Evolutionary conservation across 108 stramenopile genomes (phyloP).

Genomic region (Fragilariopsis cylindrus): DNA sequence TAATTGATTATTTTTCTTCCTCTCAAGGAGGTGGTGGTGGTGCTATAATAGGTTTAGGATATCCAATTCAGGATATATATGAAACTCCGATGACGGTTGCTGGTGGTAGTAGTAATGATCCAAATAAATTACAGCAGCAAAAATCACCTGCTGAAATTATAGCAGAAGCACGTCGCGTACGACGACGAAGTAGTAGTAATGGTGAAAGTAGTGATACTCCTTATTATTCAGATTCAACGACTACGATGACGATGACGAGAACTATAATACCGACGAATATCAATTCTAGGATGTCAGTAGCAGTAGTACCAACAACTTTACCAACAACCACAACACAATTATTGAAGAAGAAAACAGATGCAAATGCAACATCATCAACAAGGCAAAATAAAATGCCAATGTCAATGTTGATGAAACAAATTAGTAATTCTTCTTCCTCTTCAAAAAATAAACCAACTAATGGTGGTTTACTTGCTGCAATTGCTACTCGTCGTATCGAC

Average conservation of each 20-base stretch:
- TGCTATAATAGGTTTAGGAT: conserved; percentile 1
- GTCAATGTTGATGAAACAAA: neutral
- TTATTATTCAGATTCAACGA: neutral
- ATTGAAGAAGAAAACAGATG: too few relatives aligned
- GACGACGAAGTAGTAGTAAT: neutral
- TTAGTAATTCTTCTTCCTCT: neutral
- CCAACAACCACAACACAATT: too few relatives aligned
- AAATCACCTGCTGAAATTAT: conserved; percentile 1
- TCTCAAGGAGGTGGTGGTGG: conserved; percentile 13
- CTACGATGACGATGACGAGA: neutral
- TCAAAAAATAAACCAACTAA: neutral
- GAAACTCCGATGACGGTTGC: neutral
- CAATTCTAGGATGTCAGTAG: neutral
- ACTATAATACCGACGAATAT: neutral
- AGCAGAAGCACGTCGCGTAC: neutral
- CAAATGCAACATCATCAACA: too few relatives aligned
- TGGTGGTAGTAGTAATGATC: neutral
- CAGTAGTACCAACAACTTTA: neutral
- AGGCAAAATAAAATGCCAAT: neutral
- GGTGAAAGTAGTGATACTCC: neutral
- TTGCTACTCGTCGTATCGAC: conserved; percentile 20
- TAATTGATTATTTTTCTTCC: conserved; percentile 24
- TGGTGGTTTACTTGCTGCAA: conserved; percentile 28
- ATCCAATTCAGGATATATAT: conserved; percentile 4
- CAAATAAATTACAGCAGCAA: neutral